Base-by-base conservation (phyloP, 768 basidiomycete genomes). In the Mycena indigotica region DNA sequence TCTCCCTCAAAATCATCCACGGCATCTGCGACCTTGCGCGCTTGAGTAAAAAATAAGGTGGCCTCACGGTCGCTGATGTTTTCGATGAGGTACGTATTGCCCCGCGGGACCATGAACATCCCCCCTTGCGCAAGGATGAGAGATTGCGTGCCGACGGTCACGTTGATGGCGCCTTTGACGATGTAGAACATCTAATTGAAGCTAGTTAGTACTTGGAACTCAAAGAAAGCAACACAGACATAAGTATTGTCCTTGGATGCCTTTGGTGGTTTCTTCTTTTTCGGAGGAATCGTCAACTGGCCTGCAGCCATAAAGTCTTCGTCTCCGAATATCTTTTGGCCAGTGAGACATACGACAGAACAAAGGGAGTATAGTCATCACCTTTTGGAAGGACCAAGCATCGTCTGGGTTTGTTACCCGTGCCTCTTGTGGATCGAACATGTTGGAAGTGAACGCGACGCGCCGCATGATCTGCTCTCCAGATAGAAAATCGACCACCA, bases 201-300 rank as follows among this genome's bases (percentile, higher is more conserved):
- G 16, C 26, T 29, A 32, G 52, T 16, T 13, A 39, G 28, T 23
- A 26, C 52, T 12, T 21, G 35, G 49, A 21, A 23, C 41, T 28
- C 2, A 4, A 53, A 35, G 40, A 30, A 19, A 41, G 4, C 45
- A 46, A 28, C n/a, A 79, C 91, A 63, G 60, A 94, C 93, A 69
- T 91, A 95, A 24, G 92, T 92, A 64, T 98, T 99, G 67, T 98
- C 97, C 68, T 91, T 95, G 1, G 94, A 85, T 23, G 84, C 82
- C 70, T 98, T 98, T 57, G 83, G 85, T 15, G 91, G 90, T 72
- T 99, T 99, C 58, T 83, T 78, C n/a, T 84, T 83, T 5, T 82
- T 77, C 1, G 89, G 84, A 3, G 93, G 93, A 38, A 98, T 89
- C 52, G 82, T 78, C 44, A 98, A 78, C 61, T 94, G 85, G 0